Evolutionary conservation across 176 grass and related monocot species (phyloP).

Genomic region (Elymus sibiricus): DNA sequence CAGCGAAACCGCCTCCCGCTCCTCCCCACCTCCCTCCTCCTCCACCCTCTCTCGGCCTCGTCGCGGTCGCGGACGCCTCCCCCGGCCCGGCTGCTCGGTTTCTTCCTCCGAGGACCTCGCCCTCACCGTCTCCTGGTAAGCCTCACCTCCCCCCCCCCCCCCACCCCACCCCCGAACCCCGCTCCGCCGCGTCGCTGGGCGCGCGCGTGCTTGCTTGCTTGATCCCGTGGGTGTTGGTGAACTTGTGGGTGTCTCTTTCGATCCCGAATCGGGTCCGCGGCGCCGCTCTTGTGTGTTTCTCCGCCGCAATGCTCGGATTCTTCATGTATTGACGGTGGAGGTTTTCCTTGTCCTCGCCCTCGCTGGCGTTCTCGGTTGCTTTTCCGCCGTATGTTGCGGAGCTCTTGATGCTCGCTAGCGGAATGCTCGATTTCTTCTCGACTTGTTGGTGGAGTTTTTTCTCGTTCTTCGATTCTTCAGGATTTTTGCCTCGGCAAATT

Average conservation of each 20-base stretch:
- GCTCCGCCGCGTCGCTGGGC: neutral
- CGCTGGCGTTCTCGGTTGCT: neutral
- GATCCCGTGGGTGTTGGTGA: neutral
- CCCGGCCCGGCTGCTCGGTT: neutral
- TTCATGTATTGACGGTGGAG: neutral
- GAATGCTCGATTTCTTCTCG: neutral
- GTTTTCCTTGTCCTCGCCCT: neutral
- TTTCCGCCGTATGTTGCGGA: neutral
- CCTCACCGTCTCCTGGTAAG: slow-evolving; percentile 3
- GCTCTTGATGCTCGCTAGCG: neutral
- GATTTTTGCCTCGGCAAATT: neutral
- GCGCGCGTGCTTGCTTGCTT: neutral
- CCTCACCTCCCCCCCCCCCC: neutral
- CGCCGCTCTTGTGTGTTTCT: neutral
- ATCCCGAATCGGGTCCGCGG: slow-evolving; percentile 12
- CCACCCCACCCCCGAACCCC: neutral
- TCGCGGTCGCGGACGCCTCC: neutral
- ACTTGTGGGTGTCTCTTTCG: neutral
- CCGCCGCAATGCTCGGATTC: neutral
- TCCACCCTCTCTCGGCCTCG: neutral
- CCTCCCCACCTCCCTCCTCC: neutral
- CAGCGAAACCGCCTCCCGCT: neutral
- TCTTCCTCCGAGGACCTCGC: neutral
- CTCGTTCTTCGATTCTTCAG: neutral
- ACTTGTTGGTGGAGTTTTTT: neutral